phyloP scores from a whole-genome alignment of 2,329 filamentous ascomycete genomes.

The Penicillium sumatraense region DNA sequence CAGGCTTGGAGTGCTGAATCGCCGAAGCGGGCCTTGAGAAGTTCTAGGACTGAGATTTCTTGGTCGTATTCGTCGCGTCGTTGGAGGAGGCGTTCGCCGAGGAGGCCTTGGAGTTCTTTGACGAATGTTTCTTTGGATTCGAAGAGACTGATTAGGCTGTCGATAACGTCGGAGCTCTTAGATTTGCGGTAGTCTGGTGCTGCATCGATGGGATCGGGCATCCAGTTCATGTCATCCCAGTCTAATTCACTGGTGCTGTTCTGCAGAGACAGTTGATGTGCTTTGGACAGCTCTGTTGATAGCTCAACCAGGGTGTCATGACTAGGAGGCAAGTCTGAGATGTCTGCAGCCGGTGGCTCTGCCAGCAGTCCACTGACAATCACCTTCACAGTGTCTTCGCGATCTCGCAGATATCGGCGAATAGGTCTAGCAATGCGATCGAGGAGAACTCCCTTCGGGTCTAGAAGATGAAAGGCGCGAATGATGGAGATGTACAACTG shows the following conservation, averaged over 20 bases:
- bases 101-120: slow-evolving; percentile 85
- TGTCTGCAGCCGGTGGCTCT: slow-evolving; percentile 51
- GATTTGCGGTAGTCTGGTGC: slow-evolving; percentile 89
- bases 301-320: slow-evolving; percentile 57
- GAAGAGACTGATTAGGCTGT: slow-evolving; percentile 84
- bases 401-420: slow-evolving; percentile 64
- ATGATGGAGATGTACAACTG: slow-evolving; percentile 71
- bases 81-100: slow-evolving; percentile 77
- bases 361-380: slow-evolving; percentile 68
- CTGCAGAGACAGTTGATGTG: slow-evolving; percentile 46
- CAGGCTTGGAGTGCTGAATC: slow-evolving; percentile 86
- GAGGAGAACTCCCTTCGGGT: slow-evolving; percentile 68
- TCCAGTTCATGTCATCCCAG: slow-evolving; percentile 92
- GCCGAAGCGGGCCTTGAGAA: slow-evolving; percentile 87
- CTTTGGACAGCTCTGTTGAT: slow-evolving; percentile 55
- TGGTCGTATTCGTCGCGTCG: slow-evolving; percentile 73
- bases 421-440: slow-evolving; percentile 70
- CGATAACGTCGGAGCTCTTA: slow-evolving; percentile 87
- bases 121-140: slow-evolving; percentile 91
- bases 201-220: slow-evolving; percentile 90
- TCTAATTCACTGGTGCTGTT: slow-evolving; percentile 71
- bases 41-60: slow-evolving; percentile 79
- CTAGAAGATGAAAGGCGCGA: slow-evolving; percentile 65
- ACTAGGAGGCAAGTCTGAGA: slow-evolving; percentile 29
- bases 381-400: slow-evolving; percentile 68